These are phyloP conservation scores for Mortierella sp. DNA, from an alignment of 371 early-diverging fungal genomes.

Conservation along the genomic window DNA sequence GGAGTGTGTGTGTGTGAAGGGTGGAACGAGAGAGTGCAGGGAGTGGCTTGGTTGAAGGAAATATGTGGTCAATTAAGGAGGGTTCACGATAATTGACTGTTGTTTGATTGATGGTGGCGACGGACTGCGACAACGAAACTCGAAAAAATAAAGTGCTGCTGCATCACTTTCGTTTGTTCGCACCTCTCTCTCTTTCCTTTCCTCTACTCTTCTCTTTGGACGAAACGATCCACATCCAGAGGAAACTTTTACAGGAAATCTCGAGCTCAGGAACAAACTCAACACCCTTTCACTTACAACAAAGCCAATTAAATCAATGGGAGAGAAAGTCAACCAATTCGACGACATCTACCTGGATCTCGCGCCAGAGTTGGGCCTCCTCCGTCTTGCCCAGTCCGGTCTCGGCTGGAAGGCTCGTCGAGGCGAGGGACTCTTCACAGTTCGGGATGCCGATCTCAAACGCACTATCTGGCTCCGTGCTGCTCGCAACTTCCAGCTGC, in stretches of 20 bases:
- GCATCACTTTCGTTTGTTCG: background rate
- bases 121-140: background rate
- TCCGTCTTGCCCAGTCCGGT: conserved; percentile 84
- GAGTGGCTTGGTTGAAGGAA: background rate
- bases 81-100: conserved; percentile 3
- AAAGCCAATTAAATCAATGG: conserved; percentile 14
- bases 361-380: conserved; percentile 65
- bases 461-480: conserved; percentile 83
- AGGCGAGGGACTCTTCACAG: conserved; percentile 70
- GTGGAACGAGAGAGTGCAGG: background rate
- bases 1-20: background rate
- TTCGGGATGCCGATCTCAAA: conserved; percentile 77
- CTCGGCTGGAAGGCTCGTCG: conserved; percentile 85
- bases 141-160: background rate
- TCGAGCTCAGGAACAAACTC: background rate
- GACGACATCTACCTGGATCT: conserved; percentile 61
- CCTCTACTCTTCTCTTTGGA: background rate
- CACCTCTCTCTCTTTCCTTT: background rate
- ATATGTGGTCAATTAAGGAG: conserved; percentile 3
- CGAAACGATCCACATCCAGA: background rate
- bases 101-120: background rate
- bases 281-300: background rate
- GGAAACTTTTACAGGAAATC: background rate
- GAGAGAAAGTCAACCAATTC: conserved; percentile 57
- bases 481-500: conserved; percentile 87